Conservation (phyloP, 2,329 filamentous ascomycete genomes). For the Dactylellina leptospora region DNA sequence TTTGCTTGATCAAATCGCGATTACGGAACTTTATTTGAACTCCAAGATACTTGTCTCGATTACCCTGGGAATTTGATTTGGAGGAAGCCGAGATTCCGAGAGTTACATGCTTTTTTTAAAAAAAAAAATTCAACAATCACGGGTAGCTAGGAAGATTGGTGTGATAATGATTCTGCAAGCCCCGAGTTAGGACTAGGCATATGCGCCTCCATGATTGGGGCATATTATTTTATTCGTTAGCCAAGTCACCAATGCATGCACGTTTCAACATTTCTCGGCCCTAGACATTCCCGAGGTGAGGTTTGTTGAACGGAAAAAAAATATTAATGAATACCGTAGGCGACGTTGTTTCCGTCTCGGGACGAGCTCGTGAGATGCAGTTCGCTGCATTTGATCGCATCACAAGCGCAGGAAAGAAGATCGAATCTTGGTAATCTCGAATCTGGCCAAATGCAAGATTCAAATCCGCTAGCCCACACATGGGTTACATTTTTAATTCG, state of each 20-base stretch:
- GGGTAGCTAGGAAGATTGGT: neutral
- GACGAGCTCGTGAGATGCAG: neutral
- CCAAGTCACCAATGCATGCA: slow-evolving; percentile 30
- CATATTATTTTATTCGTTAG: too few species aligned
- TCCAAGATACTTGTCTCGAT: too few species aligned
- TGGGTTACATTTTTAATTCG: neutral
- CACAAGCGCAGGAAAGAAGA: too few species aligned
- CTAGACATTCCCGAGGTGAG: too few species aligned
- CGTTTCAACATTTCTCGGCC: slow-evolving; percentile 3
- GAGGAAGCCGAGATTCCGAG: too few species aligned
- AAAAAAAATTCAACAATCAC: neutral
- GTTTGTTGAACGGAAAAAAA: neutral
- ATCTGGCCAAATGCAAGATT: slow-evolving; percentile 10
- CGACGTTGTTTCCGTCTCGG: neutral
- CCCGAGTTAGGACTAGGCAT: slow-evolving; percentile 23
- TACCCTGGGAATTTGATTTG: too few species aligned
- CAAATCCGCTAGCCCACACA: slow-evolving; percentile 14
- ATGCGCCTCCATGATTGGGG: neutral
- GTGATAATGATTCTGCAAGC: neutral
- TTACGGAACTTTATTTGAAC: too few species aligned
- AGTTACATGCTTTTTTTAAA: neutral
- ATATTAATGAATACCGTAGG: too few species aligned
- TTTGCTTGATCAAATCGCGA: too few species aligned
- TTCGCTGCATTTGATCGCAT: slow-evolving; percentile 4
- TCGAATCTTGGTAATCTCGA: neutral